Evolutionary conservation across 1,284 basidiomycete genomes (phyloP).

Genomic region (Cutaneotrichosporon sp.): DNA sequence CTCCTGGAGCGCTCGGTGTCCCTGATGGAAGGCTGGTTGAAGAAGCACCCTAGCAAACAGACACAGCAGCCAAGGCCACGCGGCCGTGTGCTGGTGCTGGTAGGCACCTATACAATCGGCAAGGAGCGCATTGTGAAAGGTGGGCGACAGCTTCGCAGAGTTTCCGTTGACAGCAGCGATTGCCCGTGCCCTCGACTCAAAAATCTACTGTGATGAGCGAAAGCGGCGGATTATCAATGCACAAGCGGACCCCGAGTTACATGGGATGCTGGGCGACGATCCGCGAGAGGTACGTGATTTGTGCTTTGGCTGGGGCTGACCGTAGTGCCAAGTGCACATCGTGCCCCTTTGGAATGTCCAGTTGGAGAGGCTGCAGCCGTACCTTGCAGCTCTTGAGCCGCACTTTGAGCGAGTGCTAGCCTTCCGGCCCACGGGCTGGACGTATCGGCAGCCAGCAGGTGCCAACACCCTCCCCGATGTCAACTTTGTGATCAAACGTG

Average conservation of each 20-base stretch:
- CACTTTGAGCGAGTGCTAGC: slow-evolving; percentile 71
- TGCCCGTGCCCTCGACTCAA: slow-evolving; percentile 72
- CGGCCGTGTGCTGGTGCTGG: slow-evolving; percentile 62
- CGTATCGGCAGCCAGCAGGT: slow-evolving; percentile 68
- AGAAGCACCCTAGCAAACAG: slow-evolving; percentile 32
- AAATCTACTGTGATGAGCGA: slow-evolving; percentile 81
- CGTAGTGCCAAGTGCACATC: slow-evolving; percentile 71
- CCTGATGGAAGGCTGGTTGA: slow-evolving; percentile 51
- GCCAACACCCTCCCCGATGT: slow-evolving; percentile 61
- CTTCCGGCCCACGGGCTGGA: slow-evolving; percentile 93
- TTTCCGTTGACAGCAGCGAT: slow-evolving; percentile 57
- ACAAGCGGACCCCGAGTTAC: slow-evolving; percentile 74
- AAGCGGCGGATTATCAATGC: slow-evolving; percentile 76
- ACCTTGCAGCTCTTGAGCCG: slow-evolving; percentile 69
- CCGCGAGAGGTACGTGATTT: slow-evolving; percentile 54
- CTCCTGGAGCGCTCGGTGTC: slow-evolving; percentile 32
- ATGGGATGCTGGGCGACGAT: slow-evolving; percentile 69
- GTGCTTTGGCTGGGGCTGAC: background rate
- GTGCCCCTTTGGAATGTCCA: slow-evolving; percentile 74
- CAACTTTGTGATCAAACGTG: slow-evolving; percentile 60
- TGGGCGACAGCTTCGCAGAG: slow-evolving; percentile 27
- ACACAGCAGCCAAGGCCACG: slow-evolving; percentile 30
- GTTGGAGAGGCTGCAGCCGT: slow-evolving; percentile 70
- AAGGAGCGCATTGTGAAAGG: slow-evolving; percentile 97
- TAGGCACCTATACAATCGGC: slow-evolving; percentile 95